Evolutionary conservation across 2,329 filamentous ascomycete species (phyloP).

Genomic region (Xylaria sp.): DNA sequence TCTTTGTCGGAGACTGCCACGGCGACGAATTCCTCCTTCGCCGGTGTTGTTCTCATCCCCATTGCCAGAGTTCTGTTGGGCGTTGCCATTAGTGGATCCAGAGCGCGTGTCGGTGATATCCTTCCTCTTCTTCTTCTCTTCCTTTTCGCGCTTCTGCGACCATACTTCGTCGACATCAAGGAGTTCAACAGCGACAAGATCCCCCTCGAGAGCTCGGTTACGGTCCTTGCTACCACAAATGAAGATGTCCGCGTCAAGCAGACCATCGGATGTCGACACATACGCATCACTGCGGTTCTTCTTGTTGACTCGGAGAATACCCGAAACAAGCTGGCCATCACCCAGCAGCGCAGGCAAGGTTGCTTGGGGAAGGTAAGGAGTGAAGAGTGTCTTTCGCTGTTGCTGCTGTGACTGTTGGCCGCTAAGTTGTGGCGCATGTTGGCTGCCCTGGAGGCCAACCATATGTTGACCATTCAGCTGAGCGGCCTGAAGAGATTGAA

Average conservation of each 20-base stretch:
- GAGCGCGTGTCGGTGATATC: slow-evolving; percentile 91
- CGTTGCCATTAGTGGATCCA: slow-evolving; percentile 73
- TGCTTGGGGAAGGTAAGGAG: slow-evolving; percentile 93
- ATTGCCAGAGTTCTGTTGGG: slow-evolving; percentile 62
- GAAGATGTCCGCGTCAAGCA: slow-evolving; percentile 96
- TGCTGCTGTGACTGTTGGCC: slow-evolving; percentile 77
- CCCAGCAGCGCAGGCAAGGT: slow-evolving; percentile 86
- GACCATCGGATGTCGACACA: slow-evolving; percentile 84
- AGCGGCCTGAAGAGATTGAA: slow-evolving; percentile 89
- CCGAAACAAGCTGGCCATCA: slow-evolving; percentile 92
- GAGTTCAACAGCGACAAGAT: slow-evolving; percentile 92
- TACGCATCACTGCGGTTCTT: slow-evolving; percentile 99
- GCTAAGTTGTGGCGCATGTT: slow-evolving; percentile 70
- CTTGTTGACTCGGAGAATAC: slow-evolving; percentile 97
- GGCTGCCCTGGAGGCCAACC: slow-evolving; percentile 68
- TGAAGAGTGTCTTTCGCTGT: slow-evolving; percentile 97
- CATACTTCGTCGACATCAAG: slow-evolving; percentile 98
- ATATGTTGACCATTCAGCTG: slow-evolving; percentile 79
- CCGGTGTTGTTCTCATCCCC: slow-evolving; percentile 63
- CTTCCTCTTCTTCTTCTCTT: slow-evolving; percentile 99
- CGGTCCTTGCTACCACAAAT: slow-evolving; percentile 99
- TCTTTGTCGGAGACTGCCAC: slow-evolving; percentile 92
- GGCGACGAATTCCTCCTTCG: slow-evolving; percentile 86
- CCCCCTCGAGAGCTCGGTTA: slow-evolving; percentile 93
- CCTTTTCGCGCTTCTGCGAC: slow-evolving; percentile 98